Evolutionary conservation across 345 rosid genomes (phyloP).

Genomic region (Diplotaxis tenuifolia): DNA sequence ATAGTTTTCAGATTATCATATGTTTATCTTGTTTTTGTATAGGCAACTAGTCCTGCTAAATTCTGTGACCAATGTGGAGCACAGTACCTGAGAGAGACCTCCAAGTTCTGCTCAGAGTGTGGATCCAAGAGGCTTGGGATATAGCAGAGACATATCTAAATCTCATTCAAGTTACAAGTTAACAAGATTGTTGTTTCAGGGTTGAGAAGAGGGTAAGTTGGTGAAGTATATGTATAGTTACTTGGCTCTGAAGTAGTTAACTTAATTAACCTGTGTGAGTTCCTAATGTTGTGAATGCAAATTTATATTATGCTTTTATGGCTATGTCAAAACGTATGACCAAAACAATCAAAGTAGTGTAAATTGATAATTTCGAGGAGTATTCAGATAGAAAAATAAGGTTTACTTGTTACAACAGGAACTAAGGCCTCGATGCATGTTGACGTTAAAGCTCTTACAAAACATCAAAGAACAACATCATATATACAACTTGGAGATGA

Average conservation of each 20-base stretch:
- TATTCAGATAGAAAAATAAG: background rate
- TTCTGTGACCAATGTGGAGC: conserved; percentile 48
- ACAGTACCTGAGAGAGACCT: conserved; percentile 76
- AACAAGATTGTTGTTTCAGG: background rate
- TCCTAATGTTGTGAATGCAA: background rate
- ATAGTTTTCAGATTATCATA: background rate
- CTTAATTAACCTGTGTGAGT: background rate
- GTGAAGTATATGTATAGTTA: background rate
- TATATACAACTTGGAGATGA: no score
- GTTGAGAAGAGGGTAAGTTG: background rate
- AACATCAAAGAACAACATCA: background rate
- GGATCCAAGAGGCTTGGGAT: conserved; percentile 83
- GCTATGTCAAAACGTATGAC: background rate
- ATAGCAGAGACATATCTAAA: conserved; percentile 16
- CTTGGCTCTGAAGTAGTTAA: background rate
- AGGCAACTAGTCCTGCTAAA: background rate
- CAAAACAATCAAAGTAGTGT: background rate
- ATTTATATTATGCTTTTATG: background rate
- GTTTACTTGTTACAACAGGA: background rate
- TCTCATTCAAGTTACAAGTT: background rate
- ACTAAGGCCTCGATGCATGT: background rate
- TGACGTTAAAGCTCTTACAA: background rate
- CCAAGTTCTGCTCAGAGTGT: conserved; percentile 93
- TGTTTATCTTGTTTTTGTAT: background rate
- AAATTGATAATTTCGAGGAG: background rate